phyloP scores from a whole-genome alignment of 1,284 basidiomycete species.

The Apiotrichum mycotoxinovorans region DNA sequence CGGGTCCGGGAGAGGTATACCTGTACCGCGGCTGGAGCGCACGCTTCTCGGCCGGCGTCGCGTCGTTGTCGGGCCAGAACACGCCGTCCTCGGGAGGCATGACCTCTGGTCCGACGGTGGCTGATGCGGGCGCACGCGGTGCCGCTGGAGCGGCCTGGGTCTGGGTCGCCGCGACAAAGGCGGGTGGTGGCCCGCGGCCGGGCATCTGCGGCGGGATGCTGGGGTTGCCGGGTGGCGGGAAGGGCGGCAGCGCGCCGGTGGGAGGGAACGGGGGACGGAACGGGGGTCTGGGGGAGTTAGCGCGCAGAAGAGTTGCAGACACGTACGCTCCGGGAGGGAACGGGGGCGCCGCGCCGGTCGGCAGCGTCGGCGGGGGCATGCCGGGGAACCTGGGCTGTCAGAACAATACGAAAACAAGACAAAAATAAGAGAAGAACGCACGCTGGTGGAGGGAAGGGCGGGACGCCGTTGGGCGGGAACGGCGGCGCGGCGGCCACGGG shows the following conservation, averaged over 20 bases:
- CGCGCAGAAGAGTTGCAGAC: too few species aligned
- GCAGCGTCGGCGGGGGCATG: conserved; percentile 39
- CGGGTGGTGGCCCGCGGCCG: conserved; percentile 30
- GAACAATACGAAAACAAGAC: too few species aligned
- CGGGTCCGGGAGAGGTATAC: conserved; percentile 50
- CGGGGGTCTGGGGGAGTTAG: conserved; percentile 9
- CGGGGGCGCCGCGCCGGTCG: conserved; percentile 36
- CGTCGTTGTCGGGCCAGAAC: conserved; percentile 48
- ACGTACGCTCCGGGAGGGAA: conserved; percentile 9
- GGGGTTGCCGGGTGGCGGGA: conserved; percentile 23
- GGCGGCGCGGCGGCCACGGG: conserved; percentile 46
- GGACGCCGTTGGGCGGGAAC: conserved; percentile 54
- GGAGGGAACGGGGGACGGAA: conserved; percentile 36
- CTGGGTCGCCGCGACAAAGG: conserved; percentile 18
- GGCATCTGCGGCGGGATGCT: conserved; percentile 25
- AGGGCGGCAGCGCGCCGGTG: conserved; percentile 30
- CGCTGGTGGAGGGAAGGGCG: conserved; percentile 45
- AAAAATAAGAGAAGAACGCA: conserved; percentile 7
- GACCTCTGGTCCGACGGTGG: conserved; percentile 18
- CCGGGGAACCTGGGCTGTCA: conserved; percentile 9
- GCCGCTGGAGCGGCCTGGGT: not conserved
- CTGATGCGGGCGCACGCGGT: conserved; percentile 4
- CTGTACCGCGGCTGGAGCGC: conserved; percentile 71
- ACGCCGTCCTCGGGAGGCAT: conserved; percentile 47
- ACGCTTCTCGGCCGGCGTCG: conserved; percentile 62